Evolutionary conservation across 2,329 filamentous ascomycete species (phyloP).

Genomic region (Aspergillus fructus): DNA sequence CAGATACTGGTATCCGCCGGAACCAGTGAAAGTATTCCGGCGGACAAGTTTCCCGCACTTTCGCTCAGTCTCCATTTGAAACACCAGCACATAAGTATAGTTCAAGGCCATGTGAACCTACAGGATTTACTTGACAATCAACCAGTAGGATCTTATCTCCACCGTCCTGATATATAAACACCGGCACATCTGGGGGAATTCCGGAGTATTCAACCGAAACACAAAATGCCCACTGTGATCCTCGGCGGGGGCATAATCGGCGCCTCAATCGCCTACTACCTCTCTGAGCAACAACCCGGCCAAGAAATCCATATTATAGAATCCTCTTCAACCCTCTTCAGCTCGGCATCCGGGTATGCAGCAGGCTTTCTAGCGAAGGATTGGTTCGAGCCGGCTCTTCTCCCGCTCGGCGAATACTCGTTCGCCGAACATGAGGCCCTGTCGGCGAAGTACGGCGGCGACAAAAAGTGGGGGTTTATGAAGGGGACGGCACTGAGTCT

Average conservation of each 20-base stretch:
- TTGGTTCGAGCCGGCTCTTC: constrained; percentile 64
- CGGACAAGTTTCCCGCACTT: too few species aligned
- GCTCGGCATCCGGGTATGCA: constrained; percentile 71
- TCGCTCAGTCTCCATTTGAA: too few species aligned
- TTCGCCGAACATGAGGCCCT: constrained; percentile 68
- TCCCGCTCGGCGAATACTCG: constrained; percentile 63
- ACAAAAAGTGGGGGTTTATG: constrained; percentile 59
- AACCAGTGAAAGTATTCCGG: too few species aligned
- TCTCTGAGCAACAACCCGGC: constrained; percentile 45
- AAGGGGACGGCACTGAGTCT: constrained; percentile 61
- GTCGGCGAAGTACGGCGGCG: constrained; percentile 59
- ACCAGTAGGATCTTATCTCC: too few species aligned
- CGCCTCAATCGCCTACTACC: constrained; percentile 69
- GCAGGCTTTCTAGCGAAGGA: constrained; percentile 73
- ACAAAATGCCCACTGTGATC: constrained; percentile 59
- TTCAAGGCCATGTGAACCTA: too few species aligned
- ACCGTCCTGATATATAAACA: neutral
- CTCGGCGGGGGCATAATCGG: constrained; percentile 71
- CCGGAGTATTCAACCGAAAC: too few species aligned
- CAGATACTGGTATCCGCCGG: too few species aligned
- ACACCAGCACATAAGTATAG: too few species aligned
- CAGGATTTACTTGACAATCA: too few species aligned
- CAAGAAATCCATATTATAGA: constrained; percentile 59
- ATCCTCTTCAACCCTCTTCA: constrained; percentile 61
- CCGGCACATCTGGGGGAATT: too few species aligned